phyloP scores from a whole-genome alignment of 768 basidiomycete genomes.

The Auricularia sp. region DNA sequence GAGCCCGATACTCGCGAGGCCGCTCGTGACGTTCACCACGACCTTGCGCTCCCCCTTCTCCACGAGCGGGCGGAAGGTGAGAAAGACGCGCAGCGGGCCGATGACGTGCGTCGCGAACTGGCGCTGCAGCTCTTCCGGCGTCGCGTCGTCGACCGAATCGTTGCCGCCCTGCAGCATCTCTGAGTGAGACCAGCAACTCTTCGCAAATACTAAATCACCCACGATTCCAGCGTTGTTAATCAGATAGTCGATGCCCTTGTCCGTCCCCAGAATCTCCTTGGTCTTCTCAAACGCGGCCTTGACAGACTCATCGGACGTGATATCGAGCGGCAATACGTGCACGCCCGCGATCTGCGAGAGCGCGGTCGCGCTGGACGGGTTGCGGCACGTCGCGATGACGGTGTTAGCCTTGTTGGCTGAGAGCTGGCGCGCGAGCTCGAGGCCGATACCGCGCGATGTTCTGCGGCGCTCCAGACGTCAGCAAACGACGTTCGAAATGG shows the following conservation, averaged over 20 bases:
- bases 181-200: not conserved
- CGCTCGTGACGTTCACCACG: conserved; percentile 24
- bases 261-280: conserved; percentile 17
- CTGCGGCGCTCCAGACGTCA: conserved; percentile 11
- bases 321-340: conserved; percentile 25
- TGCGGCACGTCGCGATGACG: conserved; percentile 23
- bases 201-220: conserved; percentile 6
- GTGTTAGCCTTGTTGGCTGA: conserved; percentile 13
- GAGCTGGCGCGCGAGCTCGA: conserved; percentile 19
- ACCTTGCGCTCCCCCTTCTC: conserved; percentile 21
- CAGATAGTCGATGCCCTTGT: conserved; percentile 27
- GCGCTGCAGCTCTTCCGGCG: conserved; percentile 12
- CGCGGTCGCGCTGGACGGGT: conserved; percentile 13
- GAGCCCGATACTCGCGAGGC: conserved; percentile 24
- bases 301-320: conserved; percentile 18
- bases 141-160: conserved; percentile 10
- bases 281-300: conserved; percentile 15
- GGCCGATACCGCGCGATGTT: conserved; percentile 22
- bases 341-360: conserved; percentile 12
- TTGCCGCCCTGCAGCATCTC: not conserved
- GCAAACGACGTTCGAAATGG: not conserved
- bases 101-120: conserved; percentile 22
- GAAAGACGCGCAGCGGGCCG: conserved; percentile 26
- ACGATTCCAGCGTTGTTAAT: conserved; percentile 31
- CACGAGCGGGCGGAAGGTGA: conserved; percentile 25